These are phyloP conservation scores for Durusdinium trenchii DNA, from an alignment of 73 alveolate genomes.

Conservation along the genomic window DNA sequence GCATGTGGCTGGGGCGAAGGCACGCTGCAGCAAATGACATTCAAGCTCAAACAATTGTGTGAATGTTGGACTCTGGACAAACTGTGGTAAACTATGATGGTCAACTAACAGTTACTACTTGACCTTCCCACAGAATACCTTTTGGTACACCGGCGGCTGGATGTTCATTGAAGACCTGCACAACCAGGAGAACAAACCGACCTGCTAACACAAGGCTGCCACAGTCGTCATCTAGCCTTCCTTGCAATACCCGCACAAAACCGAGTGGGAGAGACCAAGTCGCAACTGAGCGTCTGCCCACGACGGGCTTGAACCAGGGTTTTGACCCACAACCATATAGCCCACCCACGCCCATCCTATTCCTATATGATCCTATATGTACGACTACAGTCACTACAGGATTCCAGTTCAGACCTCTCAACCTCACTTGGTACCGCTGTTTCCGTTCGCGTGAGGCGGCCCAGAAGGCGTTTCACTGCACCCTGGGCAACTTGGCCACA, in stretches of 20 bases:
- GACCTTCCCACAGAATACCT: neutral
- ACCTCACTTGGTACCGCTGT: neutral
- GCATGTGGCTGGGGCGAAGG: conserved; percentile 52
- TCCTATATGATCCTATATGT: too few species aligned
- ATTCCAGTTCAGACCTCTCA: neutral
- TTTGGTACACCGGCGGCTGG: neutral
- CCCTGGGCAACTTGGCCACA: conserved; percentile 32
- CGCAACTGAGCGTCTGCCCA: neutral
- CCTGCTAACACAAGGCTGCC: neutral
- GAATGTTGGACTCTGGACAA: neutral
- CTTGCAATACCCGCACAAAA: too few species aligned
- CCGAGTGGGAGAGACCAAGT: neutral
- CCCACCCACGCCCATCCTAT: neutral
- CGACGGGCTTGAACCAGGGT: neutral
- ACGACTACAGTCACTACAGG: neutral
- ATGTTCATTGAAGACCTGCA: neutral
- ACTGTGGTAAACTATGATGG: neutral
- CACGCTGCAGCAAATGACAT: neutral
- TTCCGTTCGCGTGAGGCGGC: neutral
- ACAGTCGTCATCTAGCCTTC: too few species aligned
- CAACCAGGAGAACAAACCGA: neutral
- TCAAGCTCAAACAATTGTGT: too few species aligned
- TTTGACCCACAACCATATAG: neutral
- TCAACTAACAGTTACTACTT: too few species aligned
- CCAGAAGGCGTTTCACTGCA: conserved; percentile 22